A percentile compares a stretch with the other conserved stretches of the same genome.
These are phyloP conservation scores for Daldinia decipiens DNA, from an alignment of 495 filamentous ascomycete genomes.

Conservation along the genomic window DNA sequence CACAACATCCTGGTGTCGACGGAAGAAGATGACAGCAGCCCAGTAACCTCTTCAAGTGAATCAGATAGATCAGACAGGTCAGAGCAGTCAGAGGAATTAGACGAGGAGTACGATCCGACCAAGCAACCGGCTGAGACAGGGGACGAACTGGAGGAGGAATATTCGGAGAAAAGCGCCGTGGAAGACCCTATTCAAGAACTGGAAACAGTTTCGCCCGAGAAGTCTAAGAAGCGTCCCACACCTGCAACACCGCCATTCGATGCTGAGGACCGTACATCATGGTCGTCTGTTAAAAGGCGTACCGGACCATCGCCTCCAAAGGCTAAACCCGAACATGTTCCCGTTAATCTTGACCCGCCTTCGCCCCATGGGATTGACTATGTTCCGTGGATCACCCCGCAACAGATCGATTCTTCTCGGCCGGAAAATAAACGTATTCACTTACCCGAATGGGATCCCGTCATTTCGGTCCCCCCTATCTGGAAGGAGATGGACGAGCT, in stretches of 20 bases:
- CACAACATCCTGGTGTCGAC: not conserved
- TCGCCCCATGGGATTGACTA: not conserved
- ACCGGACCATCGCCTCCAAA: too few relatives aligned
- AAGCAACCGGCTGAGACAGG: not conserved
- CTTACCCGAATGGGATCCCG: not conserved
- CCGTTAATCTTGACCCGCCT: not conserved
- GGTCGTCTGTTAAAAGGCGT: too few relatives aligned
- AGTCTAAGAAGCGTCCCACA: not conserved
- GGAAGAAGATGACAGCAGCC: not conserved
- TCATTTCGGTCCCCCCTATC: not conserved
- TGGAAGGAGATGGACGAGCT: not conserved
- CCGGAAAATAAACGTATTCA: not conserved
- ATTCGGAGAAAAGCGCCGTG: slow-evolving; percentile 41
- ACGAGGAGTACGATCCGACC: not conserved
- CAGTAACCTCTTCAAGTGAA: not conserved
- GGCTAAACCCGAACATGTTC: not conserved
- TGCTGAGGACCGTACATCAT: too few relatives aligned
- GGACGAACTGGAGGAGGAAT: slow-evolving; percentile 32
- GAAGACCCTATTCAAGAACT: slow-evolving; percentile 33
- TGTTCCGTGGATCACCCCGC: not conserved
- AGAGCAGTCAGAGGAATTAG: not conserved
- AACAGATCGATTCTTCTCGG: not conserved
- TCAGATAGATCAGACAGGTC: not conserved
- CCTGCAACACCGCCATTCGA: too few relatives aligned
- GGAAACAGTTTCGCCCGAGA: not conserved